Base-by-base conservation (phyloP, 495 filamentous ascomycete species). In the Letharia columbiana region DNA sequence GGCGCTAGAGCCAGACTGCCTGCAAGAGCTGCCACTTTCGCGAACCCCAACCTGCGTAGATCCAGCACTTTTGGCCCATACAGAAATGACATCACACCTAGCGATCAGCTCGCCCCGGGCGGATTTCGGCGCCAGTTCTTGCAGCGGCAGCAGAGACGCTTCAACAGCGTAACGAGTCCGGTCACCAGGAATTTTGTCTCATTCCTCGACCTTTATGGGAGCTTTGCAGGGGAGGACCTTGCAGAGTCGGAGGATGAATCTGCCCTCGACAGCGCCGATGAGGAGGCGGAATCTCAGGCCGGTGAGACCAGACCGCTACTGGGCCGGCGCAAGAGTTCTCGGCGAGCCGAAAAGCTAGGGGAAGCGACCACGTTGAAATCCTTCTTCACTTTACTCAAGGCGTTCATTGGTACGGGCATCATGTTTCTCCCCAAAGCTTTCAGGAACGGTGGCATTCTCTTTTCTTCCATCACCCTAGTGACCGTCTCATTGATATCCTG, bases 381-480 rank as follows among this genome's bases (percentile, higher is more conserved):
- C 9, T 89, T 89, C 74, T 88, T 89, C 70, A 88, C 85, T 5
- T 72, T 87, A 35, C 66, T 88, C 28, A 89, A 89, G 67, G 84
- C 85, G 4, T 88, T 88, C 67, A 74, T 88, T 60, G 85, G 85
- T 28, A 88, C 85, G 1, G 85, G 85, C 31, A 86, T 88, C 73
- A 85, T 88, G 83, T 88, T 88, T 69, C 74, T 89, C 28, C 86
- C 86, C 15, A 87, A 86, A 66, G 86, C 86, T 2, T 89, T 88
- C 71, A 79, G 79, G 68, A 87, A 88, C 68, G 86, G 86, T 33
- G 86, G 86, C 28, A 77, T 89, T n/a, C 72, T 89, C 18, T 89
- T 89, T 70, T 86, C 84, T 1, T 83, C 81, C 0, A 70, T 89
- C 45, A 80, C 83, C 11, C 81, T 89, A 71, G 65, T 87, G 20